Evolutionary conservation across 495 filamentous ascomycete genomes (phyloP), one percentile per base, ranked within the genome.

Genomic region (Trichoderma erinaceum): DNA sequence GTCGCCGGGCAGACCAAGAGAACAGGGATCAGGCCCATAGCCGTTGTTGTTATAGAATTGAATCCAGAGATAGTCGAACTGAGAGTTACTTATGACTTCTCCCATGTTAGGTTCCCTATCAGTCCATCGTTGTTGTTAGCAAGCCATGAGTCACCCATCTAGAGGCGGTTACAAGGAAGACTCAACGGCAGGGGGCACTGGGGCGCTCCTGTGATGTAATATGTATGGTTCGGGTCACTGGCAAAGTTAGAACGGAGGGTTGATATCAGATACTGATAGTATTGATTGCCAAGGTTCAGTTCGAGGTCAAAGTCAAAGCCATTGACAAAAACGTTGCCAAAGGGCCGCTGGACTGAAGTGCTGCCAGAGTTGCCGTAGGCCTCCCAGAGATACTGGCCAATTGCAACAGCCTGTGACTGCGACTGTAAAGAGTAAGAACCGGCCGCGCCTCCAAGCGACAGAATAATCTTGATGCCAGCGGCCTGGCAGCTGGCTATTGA

Each of bases 1-100:
- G 64, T 10, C 78, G 73, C n/a, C 76, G 15, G 56, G 56, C 12
- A 61, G 25, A 7, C 56, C 56, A 15, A 61, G 56, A 32, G 56
- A 61, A 25, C 56, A 61, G 13, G 25, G 8, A 6, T 48, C 44
- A 0, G 65, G 79, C 11, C 83, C 75, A 56, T 85, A 85, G 70
- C 79, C 82, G 27, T 74, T 80, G 77, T 88, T 88, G 79, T 89
- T 88, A 75, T 88, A 89, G 78, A 88, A 88, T 70, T 88, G 87
- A 13, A 88, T 80, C 74, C 82, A 89, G 18, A 88, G 76, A 50
- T 84, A 86, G 68, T 89, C 87, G 52, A 87, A 83, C n/a, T 74
- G 70, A 1, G 81, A 75, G 6, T 76, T 78, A 66, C 82, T 76
- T 52, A 89, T 80, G 56, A 85, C 81, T 0, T 79, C 77, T 68